Conservation (phyloP, 2,329 filamentous ascomycete species). For the Eutypa lata region DNA sequence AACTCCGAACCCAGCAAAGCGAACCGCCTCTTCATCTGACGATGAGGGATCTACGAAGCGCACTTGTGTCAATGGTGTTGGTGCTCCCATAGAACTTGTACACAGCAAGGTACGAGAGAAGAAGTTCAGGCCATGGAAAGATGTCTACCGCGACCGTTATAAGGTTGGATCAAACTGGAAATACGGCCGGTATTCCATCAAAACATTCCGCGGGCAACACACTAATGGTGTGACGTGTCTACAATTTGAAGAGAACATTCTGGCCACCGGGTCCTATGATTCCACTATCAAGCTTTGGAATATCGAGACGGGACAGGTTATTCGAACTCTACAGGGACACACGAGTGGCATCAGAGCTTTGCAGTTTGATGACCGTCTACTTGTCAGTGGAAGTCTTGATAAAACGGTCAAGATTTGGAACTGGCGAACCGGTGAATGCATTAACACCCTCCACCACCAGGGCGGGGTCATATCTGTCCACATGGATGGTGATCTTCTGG, state of each 20-base stretch:
- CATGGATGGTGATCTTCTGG: conserved; percentile 80
- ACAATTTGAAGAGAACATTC: conserved; percentile 78
- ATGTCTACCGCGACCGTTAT: conserved; percentile 92
- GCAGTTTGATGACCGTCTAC: conserved; percentile 87
- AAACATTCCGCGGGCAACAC: conserved; percentile 76
- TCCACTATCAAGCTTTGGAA: conserved; percentile 96
- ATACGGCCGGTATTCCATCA: conserved; percentile 82
- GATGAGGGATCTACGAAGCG: conserved; percentile 32
- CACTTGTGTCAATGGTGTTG: conserved; percentile 25
- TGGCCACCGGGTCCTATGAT: conserved; percentile 95
- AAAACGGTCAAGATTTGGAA: conserved; percentile 92
- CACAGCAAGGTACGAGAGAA: conserved; percentile 36
- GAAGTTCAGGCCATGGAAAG: conserved; percentile 80
- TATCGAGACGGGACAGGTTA: conserved; percentile 79
- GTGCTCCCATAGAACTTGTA: conserved; percentile 10
- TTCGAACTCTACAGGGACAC: conserved; percentile 83
- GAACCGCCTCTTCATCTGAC: conserved; percentile 24
- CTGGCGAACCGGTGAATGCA: conserved; percentile 84
- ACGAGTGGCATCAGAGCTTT: conserved; percentile 80
- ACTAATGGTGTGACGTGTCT: conserved; percentile 74
- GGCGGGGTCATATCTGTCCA: conserved; percentile 84
- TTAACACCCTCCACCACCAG: conserved; percentile 76
- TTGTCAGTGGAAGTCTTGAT: conserved; percentile 89
- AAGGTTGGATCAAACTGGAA: conserved; percentile 98
- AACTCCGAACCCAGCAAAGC: conserved; percentile 28